These are phyloP conservation scores for Backusella parvicylindrica DNA, from an alignment of 192 early-diverging fungal genomes.

Conservation along the genomic window DNA sequence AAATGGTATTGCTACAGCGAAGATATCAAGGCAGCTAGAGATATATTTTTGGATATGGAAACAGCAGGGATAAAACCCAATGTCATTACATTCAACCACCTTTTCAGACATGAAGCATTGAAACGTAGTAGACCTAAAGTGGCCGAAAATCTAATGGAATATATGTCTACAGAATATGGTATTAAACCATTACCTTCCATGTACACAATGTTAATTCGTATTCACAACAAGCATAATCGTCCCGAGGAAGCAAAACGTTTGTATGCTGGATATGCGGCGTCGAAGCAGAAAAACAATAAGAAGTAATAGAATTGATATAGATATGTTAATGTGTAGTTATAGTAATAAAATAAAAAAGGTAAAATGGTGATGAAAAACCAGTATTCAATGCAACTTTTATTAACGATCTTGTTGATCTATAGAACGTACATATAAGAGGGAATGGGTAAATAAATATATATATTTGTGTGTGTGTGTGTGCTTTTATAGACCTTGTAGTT, in stretches of 20 bases:
- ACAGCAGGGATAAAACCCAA: slow-evolving; percentile 20
- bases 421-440: too few relatives aligned
- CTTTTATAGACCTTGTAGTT: neutral
- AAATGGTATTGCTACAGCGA: slow-evolving; percentile 29
- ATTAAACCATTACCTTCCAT: slow-evolving; percentile 26
- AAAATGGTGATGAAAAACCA: too few relatives aligned
- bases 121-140: slow-evolving; percentile 14
- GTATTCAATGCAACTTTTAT: too few relatives aligned
- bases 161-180: slow-evolving; percentile 25
- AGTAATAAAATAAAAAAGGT: neutral
- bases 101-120: slow-evolving; percentile 33
- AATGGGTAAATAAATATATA: too few relatives aligned
- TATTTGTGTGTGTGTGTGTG: too few relatives aligned
- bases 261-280: slow-evolving; percentile 5
- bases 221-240: slow-evolving; percentile 28
- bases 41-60: slow-evolving; percentile 34
- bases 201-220: slow-evolving; percentile 24
- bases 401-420: neutral
- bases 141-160: slow-evolving; percentile 24
- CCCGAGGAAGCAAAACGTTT: slow-evolving; percentile 25
- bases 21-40: slow-evolving; percentile 21
- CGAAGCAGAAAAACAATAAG: neutral
- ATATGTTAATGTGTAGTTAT: neutral
- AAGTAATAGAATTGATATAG: neutral
- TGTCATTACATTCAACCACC: slow-evolving; percentile 32